A percentile compares a stretch with the other conserved stretches of the same genome.
These are phyloP conservation scores for Phytopythium sindhum DNA, from an alignment of 352 stramenopile species.

Conservation along the genomic window DNA sequence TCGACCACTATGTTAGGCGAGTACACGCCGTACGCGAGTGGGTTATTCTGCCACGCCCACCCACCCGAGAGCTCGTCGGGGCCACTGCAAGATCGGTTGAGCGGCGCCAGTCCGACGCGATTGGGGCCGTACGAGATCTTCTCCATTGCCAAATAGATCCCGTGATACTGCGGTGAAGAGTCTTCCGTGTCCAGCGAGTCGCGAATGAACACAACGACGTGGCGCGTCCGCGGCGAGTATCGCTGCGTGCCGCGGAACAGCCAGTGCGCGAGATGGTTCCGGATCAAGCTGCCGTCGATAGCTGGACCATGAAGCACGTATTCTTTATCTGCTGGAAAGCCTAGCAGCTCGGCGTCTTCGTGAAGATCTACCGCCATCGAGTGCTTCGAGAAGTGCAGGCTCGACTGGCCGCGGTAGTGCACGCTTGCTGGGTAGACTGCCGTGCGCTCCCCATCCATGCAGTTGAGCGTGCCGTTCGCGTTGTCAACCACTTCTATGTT, in stretches of 20 bases:
- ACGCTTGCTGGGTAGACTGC: constrained; percentile 30
- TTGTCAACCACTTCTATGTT: constrained; percentile 58
- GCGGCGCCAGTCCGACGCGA: constrained; percentile 34
- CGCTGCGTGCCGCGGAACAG: constrained; percentile 57
- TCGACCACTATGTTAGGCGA: constrained; percentile 60
- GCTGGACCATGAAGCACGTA: constrained; percentile 55
- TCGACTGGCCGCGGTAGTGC: constrained; percentile 62
- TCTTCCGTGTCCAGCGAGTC: constrained; percentile 24
- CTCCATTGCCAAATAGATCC: constrained; percentile 61
- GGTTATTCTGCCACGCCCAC: constrained; percentile 68
- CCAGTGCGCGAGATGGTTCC: constrained; percentile 71
- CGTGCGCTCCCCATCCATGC: constrained; percentile 26
- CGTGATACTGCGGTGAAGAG: constrained; percentile 39
- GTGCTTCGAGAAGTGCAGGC: constrained; percentile 55
- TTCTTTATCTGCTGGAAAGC: constrained; percentile 40
- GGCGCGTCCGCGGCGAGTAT: constrained; percentile 52
- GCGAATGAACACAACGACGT: constrained; percentile 54
- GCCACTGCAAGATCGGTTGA: constrained; percentile 27
- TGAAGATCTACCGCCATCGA: constrained; percentile 41
- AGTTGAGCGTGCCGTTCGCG: constrained; percentile 35
- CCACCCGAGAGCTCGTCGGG: constrained; percentile 45
- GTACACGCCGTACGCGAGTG: constrained; percentile 43
- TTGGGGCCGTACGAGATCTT: constrained; percentile 60
- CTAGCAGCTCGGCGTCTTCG: constrained; percentile 27
- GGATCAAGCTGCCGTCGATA: constrained; percentile 56